Conservation (phyloP, 1,284 basidiomycete genomes). For the Pseudozyma sp. region DNA sequence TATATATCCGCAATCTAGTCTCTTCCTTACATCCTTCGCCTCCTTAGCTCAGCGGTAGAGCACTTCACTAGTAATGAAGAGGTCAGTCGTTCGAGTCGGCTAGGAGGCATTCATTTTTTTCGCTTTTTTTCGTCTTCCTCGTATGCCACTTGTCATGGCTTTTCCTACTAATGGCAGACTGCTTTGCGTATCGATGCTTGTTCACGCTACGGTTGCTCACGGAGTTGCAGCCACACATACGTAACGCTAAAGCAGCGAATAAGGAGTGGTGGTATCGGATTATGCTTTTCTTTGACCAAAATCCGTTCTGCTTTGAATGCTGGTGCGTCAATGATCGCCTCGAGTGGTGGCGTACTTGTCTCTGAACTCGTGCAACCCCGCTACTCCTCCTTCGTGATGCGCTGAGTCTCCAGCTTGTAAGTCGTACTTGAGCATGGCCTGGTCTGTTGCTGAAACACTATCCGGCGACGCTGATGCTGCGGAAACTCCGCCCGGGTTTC, state of each 20-base stretch:
- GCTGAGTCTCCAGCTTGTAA: slow-evolving; percentile 17
- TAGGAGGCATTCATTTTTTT: slow-evolving; percentile 42
- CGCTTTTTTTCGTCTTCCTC: not conserved
- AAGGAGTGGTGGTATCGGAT: too few species aligned
- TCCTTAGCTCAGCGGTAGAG: slow-evolving; percentile 60
- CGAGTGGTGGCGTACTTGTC: slow-evolving; percentile 40
- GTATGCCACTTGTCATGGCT: not conserved
- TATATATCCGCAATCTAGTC: not conserved
- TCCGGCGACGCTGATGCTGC: not conserved
- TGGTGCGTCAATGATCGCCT: slow-evolving; percentile 37
- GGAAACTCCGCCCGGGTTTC: not conserved
- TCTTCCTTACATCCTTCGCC: slow-evolving; percentile 9
- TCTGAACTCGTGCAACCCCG: slow-evolving; percentile 35
- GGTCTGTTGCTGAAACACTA: slow-evolving; percentile 25
- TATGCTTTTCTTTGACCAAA: not conserved
- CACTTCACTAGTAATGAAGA: slow-evolving; percentile 57
- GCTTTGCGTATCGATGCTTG: too few species aligned
- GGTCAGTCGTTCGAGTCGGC: slow-evolving; percentile 58
- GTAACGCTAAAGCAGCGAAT: too few species aligned
- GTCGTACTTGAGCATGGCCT: slow-evolving; percentile 50
- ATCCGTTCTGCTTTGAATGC: not conserved
- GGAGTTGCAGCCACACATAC: too few species aligned
- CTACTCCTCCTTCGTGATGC: slow-evolving; percentile 35
- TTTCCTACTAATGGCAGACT: too few species aligned
- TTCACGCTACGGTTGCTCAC: too few species aligned